These are phyloP conservation scores for Nakazawaea sp. DNA, from an alignment of 805 yeast species.

Conservation along the genomic window DNA sequence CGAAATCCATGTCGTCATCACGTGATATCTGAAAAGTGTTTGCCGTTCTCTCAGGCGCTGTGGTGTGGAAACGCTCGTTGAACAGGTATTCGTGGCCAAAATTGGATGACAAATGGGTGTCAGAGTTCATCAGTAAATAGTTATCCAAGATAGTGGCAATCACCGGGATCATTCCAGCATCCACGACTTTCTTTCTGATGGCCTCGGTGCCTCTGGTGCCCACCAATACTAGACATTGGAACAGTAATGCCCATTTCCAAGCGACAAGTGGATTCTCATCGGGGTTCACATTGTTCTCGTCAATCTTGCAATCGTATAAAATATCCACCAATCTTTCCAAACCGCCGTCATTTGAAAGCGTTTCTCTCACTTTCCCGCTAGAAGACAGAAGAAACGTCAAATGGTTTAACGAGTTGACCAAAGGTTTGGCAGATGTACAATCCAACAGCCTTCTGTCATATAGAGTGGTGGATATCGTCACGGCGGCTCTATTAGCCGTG, in stretches of 20 bases:
- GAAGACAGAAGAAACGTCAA: slow-evolving; percentile 82
- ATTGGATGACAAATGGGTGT: not conserved
- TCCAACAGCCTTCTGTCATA: slow-evolving; percentile 92
- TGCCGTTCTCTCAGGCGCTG: not conserved
- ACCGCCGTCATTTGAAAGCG: slow-evolving; percentile 86
- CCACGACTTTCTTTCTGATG: slow-evolving; percentile 78
- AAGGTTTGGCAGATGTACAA: slow-evolving; percentile 81
- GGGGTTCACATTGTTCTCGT: slow-evolving; percentile 18
- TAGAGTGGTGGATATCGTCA: slow-evolving; percentile 78
- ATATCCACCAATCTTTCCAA: slow-evolving; percentile 82
- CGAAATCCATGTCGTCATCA: not conserved
- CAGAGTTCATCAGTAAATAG: slow-evolving; percentile 28
- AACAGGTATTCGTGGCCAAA: not conserved
- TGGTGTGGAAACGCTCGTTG: too few relatives aligned
- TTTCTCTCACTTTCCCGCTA: slow-evolving; percentile 84
- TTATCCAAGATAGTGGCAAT: slow-evolving; percentile 90
- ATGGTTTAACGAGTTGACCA: slow-evolving; percentile 87
- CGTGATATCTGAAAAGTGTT: not conserved
- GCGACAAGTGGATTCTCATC: slow-evolving; percentile 53
- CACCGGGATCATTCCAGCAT: slow-evolving; percentile 87
- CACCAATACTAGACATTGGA: slow-evolving; percentile 85
- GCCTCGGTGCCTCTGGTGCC: slow-evolving; percentile 91
- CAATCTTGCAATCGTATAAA: slow-evolving; percentile 63
- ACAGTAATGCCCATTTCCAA: slow-evolving; percentile 96
- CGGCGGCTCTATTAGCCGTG: slow-evolving; percentile 81